Evolutionary conservation across 257 asterid genomes (phyloP).

Genomic region (Nicotiana noctiflora): DNA sequence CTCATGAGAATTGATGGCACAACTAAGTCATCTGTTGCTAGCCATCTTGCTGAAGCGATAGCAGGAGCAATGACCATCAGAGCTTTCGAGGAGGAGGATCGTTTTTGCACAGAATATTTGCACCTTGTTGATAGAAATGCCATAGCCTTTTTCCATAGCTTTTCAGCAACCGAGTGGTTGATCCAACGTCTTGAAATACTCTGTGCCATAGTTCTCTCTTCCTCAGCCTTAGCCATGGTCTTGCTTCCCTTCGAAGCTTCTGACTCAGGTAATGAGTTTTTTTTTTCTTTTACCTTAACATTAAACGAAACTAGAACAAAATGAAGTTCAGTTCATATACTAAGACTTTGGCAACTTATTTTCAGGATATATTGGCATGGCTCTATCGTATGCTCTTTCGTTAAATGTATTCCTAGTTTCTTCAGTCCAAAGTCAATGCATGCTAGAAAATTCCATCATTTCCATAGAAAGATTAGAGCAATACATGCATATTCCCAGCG

Average conservation of each 20-base stretch:
- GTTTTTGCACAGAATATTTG: conserved; percentile 19
- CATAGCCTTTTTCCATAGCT: conserved; percentile 24
- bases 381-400: conserved; percentile 34
- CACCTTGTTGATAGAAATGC: conserved; percentile 26
- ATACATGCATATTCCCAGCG: conserved; percentile 29
- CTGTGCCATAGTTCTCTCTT: conserved; percentile 28
- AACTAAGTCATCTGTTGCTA: conserved; percentile 27
- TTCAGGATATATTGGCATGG: conserved; percentile 36
- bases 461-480: conserved; percentile 33
- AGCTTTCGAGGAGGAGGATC: conserved; percentile 33
- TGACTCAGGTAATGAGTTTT: conserved; percentile 19
- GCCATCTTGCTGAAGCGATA: conserved; percentile 31
- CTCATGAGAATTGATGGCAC: conserved; percentile 35
- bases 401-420: conserved; percentile 20
- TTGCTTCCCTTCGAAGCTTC: conserved; percentile 20
- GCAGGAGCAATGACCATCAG: conserved; percentile 34
- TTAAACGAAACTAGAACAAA: neutral
- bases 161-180: conserved; percentile 38
- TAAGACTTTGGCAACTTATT: neutral
- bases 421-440: conserved; percentile 20
- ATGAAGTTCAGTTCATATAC: neutral
- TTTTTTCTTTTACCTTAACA: too few relatives aligned
- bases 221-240: conserved; percentile 30
- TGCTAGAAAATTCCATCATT: conserved; percentile 27
- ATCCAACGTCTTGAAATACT: conserved; percentile 28